Evolutionary conservation across 2,329 filamentous ascomycete genomes (phyloP).

Genomic region (Cucurbitaria berberidis): DNA sequence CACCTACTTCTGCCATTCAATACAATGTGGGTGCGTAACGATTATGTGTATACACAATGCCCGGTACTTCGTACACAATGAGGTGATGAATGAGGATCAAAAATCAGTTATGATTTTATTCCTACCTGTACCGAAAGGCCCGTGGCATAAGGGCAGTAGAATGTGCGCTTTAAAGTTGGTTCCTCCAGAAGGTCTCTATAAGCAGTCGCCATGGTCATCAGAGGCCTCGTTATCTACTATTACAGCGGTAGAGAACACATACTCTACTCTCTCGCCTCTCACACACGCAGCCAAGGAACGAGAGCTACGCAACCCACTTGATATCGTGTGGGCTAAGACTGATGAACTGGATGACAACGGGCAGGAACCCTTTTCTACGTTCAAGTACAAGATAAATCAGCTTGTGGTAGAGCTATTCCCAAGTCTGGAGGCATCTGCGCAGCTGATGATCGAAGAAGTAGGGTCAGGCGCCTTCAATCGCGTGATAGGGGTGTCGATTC

Average conservation of each 20-base stretch:
- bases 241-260: not conserved
- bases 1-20: no score
- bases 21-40: no score
- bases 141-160: not conserved
- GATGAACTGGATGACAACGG: not conserved
- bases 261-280: not conserved
- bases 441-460: slow-evolving; percentile 17
- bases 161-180: not conserved
- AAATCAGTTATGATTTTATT: not conserved
- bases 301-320: not conserved
- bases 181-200: not conserved
- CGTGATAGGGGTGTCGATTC: slow-evolving; percentile 18
- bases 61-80: no score
- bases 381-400: slow-evolving; percentile 5
- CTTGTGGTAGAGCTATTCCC: slow-evolving; percentile 3
- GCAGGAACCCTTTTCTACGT: not conserved
- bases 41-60: no score
- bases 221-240: not conserved
- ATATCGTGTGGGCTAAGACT: not conserved
- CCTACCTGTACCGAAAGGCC: not conserved
- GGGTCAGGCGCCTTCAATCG: slow-evolving; percentile 31
- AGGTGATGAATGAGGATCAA: no score
- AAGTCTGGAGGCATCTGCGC: not conserved
- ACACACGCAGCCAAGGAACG: not conserved
- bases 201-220: not conserved